phyloP scores from a whole-genome alignment of 2,329 filamentous ascomycete genomes.

The Alternaria panax region DNA sequence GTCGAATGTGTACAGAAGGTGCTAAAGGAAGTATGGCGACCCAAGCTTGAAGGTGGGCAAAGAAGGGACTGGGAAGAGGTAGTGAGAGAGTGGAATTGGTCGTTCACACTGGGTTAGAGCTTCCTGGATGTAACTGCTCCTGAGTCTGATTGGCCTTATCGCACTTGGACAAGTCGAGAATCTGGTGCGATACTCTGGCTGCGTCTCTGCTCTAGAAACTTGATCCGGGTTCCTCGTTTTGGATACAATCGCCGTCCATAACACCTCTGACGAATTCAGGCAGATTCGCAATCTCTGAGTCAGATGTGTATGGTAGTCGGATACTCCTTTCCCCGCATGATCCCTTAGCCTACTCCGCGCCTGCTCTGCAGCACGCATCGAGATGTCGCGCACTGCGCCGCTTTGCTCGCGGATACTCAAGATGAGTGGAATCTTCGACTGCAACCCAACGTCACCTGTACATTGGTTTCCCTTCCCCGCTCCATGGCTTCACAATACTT shows the following conservation, averaged over 20 bases:
- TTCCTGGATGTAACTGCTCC: not conserved
- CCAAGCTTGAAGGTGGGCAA: slow-evolving; percentile 36
- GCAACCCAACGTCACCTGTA: not conserved
- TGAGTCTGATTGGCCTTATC: not conserved
- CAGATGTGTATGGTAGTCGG: not conserved
- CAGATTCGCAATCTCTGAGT: not conserved
- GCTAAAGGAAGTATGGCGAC: slow-evolving; percentile 46
- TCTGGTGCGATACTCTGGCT: not conserved
- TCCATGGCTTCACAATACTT: not conserved
- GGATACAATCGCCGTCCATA: not conserved
- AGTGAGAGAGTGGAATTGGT: slow-evolving; percentile 46
- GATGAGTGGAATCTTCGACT: not conserved
- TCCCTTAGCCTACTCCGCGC: slow-evolving; percentile 1
- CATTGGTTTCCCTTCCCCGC: not conserved
- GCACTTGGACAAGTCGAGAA: not conserved
- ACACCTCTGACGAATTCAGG: not conserved
- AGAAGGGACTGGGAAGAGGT: slow-evolving; percentile 48
- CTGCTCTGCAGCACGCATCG: not conserved
- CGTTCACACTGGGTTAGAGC: slow-evolving; percentile 40
- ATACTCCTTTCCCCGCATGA: not conserved
- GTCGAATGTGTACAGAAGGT: slow-evolving; percentile 45
- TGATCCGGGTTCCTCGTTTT: not conserved
- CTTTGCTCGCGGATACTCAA: not conserved
- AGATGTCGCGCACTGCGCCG: not conserved
- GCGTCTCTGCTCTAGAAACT: not conserved